phyloP scores from a whole-genome alignment of 768 basidiomycete genomes.

The Naganishia vishniacii region DNA sequence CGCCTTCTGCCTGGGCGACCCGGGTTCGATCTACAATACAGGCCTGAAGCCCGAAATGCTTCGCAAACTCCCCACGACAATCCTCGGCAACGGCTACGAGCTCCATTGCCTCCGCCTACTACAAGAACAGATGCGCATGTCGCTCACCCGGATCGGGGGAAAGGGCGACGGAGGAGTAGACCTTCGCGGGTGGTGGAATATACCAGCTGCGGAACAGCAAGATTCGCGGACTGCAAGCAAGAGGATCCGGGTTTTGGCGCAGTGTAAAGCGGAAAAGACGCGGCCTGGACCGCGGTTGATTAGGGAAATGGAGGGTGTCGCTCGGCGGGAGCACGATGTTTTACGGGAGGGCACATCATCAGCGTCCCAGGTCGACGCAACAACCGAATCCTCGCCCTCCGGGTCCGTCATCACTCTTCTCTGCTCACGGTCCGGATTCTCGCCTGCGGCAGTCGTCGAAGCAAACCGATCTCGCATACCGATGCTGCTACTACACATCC shows the following conservation, averaged over 20 bases:
- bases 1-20: too few relatives aligned
- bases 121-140: slow-evolving; percentile 68
- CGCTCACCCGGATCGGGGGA: slow-evolving; percentile 72
- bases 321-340: slow-evolving; percentile 50
- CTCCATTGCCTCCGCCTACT: slow-evolving; percentile 61
- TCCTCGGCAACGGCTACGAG: slow-evolving; percentile 72
- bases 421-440: slow-evolving; percentile 75
- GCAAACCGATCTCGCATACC: slow-evolving; percentile 72
- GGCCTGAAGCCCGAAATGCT: not conserved
- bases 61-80: slow-evolving; percentile 54
- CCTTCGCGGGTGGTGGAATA: slow-evolving; percentile 88
- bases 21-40: too few relatives aligned
- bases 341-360: slow-evolving; percentile 51
- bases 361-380: not conserved
- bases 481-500: slow-evolving; percentile 71
- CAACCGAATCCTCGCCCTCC: not conserved
- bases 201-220: slow-evolving; percentile 52
- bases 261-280: slow-evolving; percentile 87
- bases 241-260: slow-evolving; percentile 70
- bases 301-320: slow-evolving; percentile 86
- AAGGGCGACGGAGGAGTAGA: slow-evolving; percentile 84
- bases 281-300: slow-evolving; percentile 72
- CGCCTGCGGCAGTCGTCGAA: slow-evolving; percentile 62
- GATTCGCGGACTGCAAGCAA: slow-evolving; percentile 39
- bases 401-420: slow-evolving; percentile 53